A percentile compares a stretch with the other conserved stretches of the same genome.
Evolutionary conservation across 2,329 filamentous ascomycete genomes (phyloP).

Genomic region (Paraphaeosphaeria sporulosa): DNA sequence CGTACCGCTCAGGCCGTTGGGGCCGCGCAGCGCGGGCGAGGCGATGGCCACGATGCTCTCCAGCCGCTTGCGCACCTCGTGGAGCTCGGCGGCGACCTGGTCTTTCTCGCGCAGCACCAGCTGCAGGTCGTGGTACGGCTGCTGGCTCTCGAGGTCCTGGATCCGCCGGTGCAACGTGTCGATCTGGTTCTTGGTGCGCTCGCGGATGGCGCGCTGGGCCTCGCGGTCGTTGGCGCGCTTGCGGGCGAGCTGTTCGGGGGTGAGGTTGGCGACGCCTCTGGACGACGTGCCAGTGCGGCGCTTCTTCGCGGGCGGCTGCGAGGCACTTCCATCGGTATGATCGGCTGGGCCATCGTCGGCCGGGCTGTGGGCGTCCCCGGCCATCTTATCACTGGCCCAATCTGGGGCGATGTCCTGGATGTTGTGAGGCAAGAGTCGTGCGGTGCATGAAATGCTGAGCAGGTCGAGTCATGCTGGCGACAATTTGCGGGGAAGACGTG

Average conservation of each 20-base stretch:
- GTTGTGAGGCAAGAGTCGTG: conserved; percentile 11
- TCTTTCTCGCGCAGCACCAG: conserved; percentile 78
- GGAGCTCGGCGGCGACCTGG: conserved; percentile 78
- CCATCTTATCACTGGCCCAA: conserved; percentile 18
- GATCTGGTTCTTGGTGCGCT: conserved; percentile 82
- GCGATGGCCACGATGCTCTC: conserved; percentile 70
- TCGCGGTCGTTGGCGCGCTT: conserved; percentile 93
- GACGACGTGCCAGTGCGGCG: conserved; percentile 53
- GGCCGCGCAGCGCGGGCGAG: conserved; percentile 62
- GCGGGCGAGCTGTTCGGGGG: conserved; percentile 84
- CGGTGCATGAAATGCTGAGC: conserved; percentile 6
- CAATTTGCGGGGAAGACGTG: conserved; percentile 3
- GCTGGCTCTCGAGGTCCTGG: conserved; percentile 76
- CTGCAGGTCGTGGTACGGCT: conserved; percentile 86
- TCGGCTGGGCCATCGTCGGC: conserved; percentile 12
- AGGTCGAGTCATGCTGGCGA: conserved; percentile 2
- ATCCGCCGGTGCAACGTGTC: conserved; percentile 77
- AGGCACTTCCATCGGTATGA: conserved; percentile 17
- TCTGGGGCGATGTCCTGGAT: conserved; percentile 4
- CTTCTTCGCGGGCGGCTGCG: conserved; percentile 34
- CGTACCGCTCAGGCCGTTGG: conserved; percentile 56
- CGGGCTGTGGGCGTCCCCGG: conserved; percentile 24
- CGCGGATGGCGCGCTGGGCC: conserved; percentile 83
- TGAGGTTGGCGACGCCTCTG: conserved; percentile 85
- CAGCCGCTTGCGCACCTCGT: conserved; percentile 75